Base-by-base conservation (phyloP, 768 basidiomycete genomes). In the Suillus placidus region DNA sequence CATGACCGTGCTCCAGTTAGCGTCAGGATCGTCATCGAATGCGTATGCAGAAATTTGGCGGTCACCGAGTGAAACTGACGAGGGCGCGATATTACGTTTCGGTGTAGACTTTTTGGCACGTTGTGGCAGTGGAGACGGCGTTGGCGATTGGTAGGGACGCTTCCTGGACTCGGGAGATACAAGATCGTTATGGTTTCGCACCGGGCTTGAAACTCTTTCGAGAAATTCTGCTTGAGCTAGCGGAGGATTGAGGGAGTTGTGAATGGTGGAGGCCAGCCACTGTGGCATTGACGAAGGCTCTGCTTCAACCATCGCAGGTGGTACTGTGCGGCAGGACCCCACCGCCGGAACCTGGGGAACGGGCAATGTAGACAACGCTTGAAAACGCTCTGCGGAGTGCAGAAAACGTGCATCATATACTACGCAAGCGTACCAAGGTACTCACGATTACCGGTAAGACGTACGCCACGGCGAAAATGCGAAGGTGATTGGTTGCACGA, bases 1-100 rank as follows among this genome's bases (percentile, higher is more conserved):
- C 30, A 23, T 30, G 40, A 67, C 32, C 40, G 66, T 67, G 30
- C 56, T 60, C 66, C 66, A 67, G 26, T 54, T 60, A 34, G 55
- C 65, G 26, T 75, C 74, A 2, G 64, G 70, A 45, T 75, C 72
- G 30, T 69, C 62, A 2, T 64, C 74, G 61, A 74, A 75, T 0
- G 58, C 32, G 18, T 75, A 73, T 20, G 72, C 74, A 7, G 68
- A 47, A 10, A 62, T 64, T 12, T 38, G 30, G 51, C 6, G 35
- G 62, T 18, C 13, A 45, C 30, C 1, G n/a, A 16, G 16, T 47
- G 30, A 9, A 35, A 43, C 20, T 51, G 64, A 45, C 12, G 5
- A 30, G 47, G 12, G 0, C 16, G 8, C 2, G 12, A 23, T 7
- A 58, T 61, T 16, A 38, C 26, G 34, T 55, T 66, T 40, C 66